These are phyloP conservation scores for Aspergillus sp. DNA, from an alignment of 2,329 filamentous ascomycete genomes.

Conservation along the genomic window DNA sequence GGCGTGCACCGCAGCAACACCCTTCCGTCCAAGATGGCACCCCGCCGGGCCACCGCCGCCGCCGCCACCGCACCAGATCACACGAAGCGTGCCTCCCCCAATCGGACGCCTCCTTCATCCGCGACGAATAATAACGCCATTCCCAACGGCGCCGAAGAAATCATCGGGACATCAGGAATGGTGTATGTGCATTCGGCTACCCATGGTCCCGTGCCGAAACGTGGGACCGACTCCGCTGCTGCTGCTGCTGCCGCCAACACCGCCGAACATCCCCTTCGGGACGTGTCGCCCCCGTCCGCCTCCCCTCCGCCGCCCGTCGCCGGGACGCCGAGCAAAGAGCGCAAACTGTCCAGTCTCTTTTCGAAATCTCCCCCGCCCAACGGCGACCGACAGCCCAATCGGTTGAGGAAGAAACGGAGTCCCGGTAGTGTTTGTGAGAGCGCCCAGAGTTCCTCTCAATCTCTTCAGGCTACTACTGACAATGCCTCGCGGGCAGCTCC, in stretches of 20 bases:
- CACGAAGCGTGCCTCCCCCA: no score
- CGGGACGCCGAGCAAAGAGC: constrained; percentile 56
- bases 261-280: constrained; percentile 8
- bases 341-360: constrained; percentile 62
- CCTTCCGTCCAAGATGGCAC: constrained; percentile 81
- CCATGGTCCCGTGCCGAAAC: constrained; percentile 24
- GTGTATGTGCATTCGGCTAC: constrained; percentile 26
- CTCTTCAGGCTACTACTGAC: constrained; percentile 46
- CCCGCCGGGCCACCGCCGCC: constrained; percentile 22
- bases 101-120: no score
- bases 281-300: constrained; percentile 43
- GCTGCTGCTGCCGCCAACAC: no score
- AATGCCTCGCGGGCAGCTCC: constrained; percentile 10
- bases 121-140: no score
- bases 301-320: constrained; percentile 33
- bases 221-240: constrained; percentile 8
- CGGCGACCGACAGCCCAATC: constrained; percentile 68
- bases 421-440: constrained; percentile 72
- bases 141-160: constrained; percentile 33
- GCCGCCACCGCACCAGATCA: no score
- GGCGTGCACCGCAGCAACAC: constrained; percentile 79
- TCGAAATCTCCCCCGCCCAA: constrained; percentile 56
- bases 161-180: constrained; percentile 9
- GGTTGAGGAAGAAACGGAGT: constrained; percentile 78
- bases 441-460: constrained; percentile 81